A percentile compares a stretch with the other conserved stretches of the same genome.
Evolutionary conservation across 2,329 filamentous ascomycete genomes (phyloP).

Genomic region (Exophiala phaeomuriformis): DNA sequence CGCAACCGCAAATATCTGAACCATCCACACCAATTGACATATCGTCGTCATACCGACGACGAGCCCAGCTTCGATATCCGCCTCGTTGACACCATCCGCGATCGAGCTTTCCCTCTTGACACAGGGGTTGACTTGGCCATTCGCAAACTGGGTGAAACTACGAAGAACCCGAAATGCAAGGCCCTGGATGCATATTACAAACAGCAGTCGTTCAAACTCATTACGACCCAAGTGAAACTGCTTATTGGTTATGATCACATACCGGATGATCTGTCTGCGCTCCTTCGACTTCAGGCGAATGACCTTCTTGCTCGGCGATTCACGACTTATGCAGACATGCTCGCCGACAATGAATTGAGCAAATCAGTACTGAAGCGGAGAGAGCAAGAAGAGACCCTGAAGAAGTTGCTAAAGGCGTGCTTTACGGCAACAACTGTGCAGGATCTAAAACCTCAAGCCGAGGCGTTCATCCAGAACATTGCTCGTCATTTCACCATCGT

Average conservation of each 20-base stretch:
- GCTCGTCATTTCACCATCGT: slow-evolving; percentile 86
- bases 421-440: slow-evolving; percentile 78
- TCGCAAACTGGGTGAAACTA: slow-evolving; percentile 73
- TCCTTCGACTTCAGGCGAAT: slow-evolving; percentile 81
- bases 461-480: slow-evolving; percentile 67
- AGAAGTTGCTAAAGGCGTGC: slow-evolving; percentile 80
- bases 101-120: slow-evolving; percentile 77
- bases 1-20: slow-evolving; percentile 94
- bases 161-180: slow-evolving; percentile 56
- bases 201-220: slow-evolving; percentile 79
- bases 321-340: slow-evolving; percentile 57
- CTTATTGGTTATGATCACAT: slow-evolving; percentile 80
- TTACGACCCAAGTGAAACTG: slow-evolving; percentile 83
- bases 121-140: slow-evolving; percentile 85
- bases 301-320: slow-evolving; percentile 69
- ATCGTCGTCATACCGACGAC: slow-evolving; percentile 81
- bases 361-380: slow-evolving; percentile 82
- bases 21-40: slow-evolving; percentile 74
- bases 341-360: slow-evolving; percentile 69
- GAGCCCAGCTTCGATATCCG: slow-evolving; percentile 78
- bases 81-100: slow-evolving; percentile 80
- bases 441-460: slow-evolving; percentile 69
- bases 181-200: slow-evolving; percentile 81
- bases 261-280: slow-evolving; percentile 77
- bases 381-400: slow-evolving; percentile 71